A percentile compares a stretch with the other conserved stretches of the same genome.
Conservation (phyloP, 306 rosid genomes). For the Lathyrus aphaca region DNA sequence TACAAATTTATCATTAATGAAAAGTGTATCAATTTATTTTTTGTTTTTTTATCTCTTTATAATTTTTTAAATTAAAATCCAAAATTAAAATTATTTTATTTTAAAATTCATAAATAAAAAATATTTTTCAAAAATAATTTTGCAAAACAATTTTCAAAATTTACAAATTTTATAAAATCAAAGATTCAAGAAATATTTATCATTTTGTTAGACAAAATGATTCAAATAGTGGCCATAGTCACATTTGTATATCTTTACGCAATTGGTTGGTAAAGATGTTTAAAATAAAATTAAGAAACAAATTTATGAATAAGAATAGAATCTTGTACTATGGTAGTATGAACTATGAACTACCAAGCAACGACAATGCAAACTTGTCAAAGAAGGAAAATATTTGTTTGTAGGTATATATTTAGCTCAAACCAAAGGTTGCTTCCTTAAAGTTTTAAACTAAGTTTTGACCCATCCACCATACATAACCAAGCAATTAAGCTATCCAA, state of each 20-base stretch:
- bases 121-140: no score
- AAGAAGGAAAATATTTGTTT: not conserved
- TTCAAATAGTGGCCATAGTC: not conserved
- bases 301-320: not conserved
- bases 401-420: not conserved
- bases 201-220: no score
- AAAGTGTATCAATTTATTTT: no score
- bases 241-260: not conserved
- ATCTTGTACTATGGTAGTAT: not conserved
- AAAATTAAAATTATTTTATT: no score
- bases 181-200: no score
- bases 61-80: no score
- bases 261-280: not conserved
- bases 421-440: conserved; percentile 30
- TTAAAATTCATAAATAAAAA: no score
- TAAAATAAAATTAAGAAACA: not conserved
- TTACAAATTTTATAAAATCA: no score
- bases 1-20: no score
- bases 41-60: no score
- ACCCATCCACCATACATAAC: conserved; percentile 22
- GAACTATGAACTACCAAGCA: not conserved
- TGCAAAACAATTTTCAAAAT: no score
- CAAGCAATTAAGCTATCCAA: not conserved
- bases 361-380: conserved; percentile 8
- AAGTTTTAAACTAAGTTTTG: conserved; percentile 5